Base-by-base conservation (phyloP, 116 monocot species). In the Thalassia testudinum region DNA sequence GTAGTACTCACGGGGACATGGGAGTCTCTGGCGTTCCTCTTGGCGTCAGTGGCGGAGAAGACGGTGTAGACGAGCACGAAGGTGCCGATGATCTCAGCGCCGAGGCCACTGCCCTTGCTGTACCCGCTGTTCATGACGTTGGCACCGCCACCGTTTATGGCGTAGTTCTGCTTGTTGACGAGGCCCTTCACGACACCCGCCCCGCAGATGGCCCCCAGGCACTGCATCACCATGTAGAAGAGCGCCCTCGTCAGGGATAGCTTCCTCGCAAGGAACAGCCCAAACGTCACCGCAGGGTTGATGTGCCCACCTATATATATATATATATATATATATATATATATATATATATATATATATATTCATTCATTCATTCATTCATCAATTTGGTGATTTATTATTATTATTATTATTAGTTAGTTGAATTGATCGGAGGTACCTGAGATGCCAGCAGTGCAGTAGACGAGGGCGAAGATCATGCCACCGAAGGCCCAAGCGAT, bases 61-160 rank as follows among this genome's bases (percentile, higher is more conserved):
- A 85, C 85, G 60, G 76, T 79, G 85, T 85, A 85, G 69, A 85
- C 85, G 51, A 85, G 85, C 24, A 85, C 61, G 56, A 85, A 85
- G 44, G 86, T 86, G 62, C 86, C 86, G 69, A 86, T 66, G 68
- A 80, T 86, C 68, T 86, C 86, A 0, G 89, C 89, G 15, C 60
- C 86, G 37, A 86, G 74, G 40, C 75, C 80, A 19, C 68, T 61
- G 37, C 75, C 80, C 57, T 49, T 75, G 37, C 62, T 59, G 72
- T 66, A 66, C 27, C 66, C 59, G 0, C 5, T 13, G 12, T 5
- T 0, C 18, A 66, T 58, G 23, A 5, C 14, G 42, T 66, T 66
- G 49, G 58, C 66, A 0, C 66, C 66, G 20, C 66, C 66, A 18
- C 49, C 49, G 17, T 49, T 0, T 47, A 26, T 25, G 49, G 48